Evolutionary conservation across 2,329 filamentous ascomycete species (phyloP).

Genomic region (Calonectria fujianensis): DNA sequence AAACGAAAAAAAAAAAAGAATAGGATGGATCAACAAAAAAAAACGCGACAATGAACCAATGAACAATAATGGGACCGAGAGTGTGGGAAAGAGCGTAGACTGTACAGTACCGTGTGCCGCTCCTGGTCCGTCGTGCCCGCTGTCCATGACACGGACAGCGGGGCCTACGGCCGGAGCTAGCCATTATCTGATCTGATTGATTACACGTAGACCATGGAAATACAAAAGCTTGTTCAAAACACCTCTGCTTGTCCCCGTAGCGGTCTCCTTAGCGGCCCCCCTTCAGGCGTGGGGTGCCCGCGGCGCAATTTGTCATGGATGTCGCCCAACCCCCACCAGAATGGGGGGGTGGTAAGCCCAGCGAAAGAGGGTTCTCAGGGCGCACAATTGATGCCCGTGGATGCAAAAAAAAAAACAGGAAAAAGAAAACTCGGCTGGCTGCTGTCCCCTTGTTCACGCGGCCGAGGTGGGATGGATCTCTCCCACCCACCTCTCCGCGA

Average conservation of each 20-base stretch:
- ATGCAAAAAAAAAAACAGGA: neutral
- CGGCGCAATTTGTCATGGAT: conserved; percentile 15
- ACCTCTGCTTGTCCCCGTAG: neutral
- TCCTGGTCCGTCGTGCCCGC: neutral
- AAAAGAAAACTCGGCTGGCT: conserved; percentile 1
- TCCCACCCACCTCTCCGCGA: conserved; percentile 16
- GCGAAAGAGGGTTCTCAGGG: neutral
- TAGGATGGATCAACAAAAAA: neutral
- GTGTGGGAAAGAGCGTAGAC: neutral
- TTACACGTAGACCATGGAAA: conserved; percentile 25
- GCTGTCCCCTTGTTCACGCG: neutral
- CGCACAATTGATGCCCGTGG: neutral
- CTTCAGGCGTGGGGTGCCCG: conserved; percentile 7
- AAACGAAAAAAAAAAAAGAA: neutral
- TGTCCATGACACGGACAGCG: neutral
- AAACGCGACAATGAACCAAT: conserved; percentile 2
- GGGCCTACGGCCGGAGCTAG: neutral
- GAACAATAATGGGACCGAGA: neutral
- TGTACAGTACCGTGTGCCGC: neutral
- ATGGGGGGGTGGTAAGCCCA: neutral
- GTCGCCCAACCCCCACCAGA: conserved; percentile 18
- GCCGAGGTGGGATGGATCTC: conserved; percentile 17
- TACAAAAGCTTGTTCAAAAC: conserved; percentile 18
- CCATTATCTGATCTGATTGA: conserved; percentile 28
- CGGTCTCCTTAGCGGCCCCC: neutral